phyloP scores from a whole-genome alignment of 2,329 filamentous ascomycete species.

The Diaporthe citri region DNA sequence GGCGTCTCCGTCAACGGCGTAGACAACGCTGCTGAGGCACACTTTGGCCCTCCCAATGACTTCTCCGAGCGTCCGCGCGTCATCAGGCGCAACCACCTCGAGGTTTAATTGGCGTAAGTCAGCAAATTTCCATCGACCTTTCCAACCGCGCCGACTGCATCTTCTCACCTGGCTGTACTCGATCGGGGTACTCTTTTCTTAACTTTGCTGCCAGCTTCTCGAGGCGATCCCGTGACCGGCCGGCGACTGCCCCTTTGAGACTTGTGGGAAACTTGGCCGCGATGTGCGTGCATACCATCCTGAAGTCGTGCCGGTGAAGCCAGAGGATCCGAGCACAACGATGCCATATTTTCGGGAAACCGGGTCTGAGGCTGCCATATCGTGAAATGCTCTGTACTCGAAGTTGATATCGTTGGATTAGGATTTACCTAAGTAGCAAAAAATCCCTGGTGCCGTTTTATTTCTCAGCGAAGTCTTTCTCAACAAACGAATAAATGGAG shows the following conservation, averaged over 20 bases:
- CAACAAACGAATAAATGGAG: too few relatives aligned
- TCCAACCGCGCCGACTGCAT: background rate
- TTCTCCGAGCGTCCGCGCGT: constrained; percentile 1
- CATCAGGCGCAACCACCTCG: constrained; percentile 19
- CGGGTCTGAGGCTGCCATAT: background rate
- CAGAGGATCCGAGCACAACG: constrained; percentile 7
- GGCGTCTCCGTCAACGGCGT: constrained; percentile 28
- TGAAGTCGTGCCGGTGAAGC: constrained; percentile 19
- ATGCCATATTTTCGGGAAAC: background rate
- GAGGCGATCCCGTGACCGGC: constrained; percentile 10
- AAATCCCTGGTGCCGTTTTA: background rate
- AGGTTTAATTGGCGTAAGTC: background rate
- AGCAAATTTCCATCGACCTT: background rate
- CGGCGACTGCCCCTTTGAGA: constrained; percentile 12
- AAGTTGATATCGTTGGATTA: background rate
- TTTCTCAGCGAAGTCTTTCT: too few relatives aligned
- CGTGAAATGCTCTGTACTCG: background rate
- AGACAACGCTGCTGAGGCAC: constrained; percentile 28
- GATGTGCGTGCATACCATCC: constrained; percentile 22
- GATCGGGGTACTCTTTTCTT: constrained; percentile 22
- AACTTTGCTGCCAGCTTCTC: constrained; percentile 13
- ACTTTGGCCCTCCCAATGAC: constrained; percentile 25
- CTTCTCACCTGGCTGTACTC: constrained; percentile 23
- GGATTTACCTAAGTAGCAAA: too few relatives aligned
- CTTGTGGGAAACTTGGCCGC: constrained; percentile 17